Evolutionary conservation across 495 filamentous ascomycete genomes (phyloP).

Genomic region (Ramalina intermedia): DNA sequence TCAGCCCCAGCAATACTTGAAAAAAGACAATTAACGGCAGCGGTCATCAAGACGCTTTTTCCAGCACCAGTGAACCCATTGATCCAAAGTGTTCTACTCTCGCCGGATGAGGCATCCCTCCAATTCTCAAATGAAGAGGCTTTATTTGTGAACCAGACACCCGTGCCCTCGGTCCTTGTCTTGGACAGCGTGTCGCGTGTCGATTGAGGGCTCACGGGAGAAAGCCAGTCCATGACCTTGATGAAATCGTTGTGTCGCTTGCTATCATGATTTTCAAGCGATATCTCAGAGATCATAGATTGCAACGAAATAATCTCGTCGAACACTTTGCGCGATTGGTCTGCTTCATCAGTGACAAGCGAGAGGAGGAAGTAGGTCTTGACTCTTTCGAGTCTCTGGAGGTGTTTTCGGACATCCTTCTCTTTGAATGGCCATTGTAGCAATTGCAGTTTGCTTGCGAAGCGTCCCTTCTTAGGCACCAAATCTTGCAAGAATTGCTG

Average conservation of each 20-base stretch:
- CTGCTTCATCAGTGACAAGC: constrained; percentile 1
- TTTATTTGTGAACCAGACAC: constrained; percentile 1
- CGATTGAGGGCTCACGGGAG: background rate
- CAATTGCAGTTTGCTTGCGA: background rate
- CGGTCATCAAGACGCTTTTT: constrained; percentile 1
- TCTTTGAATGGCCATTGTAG: constrained; percentile 6
- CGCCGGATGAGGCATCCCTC: background rate
- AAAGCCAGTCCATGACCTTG: constrained; percentile 2
- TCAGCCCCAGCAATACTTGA: background rate
- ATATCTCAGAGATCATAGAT: constrained; percentile 1
- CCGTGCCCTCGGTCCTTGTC: background rate
- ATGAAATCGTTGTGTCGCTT: background rate
- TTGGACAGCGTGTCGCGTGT: background rate
- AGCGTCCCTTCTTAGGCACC: background rate
- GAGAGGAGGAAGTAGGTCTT: constrained; percentile 7
- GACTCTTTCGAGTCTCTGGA: constrained; percentile 4
- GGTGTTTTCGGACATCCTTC: background rate
- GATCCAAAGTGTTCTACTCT: background rate
- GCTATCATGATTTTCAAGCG: background rate
- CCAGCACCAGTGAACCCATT: constrained; percentile 2
- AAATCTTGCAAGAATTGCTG: background rate
- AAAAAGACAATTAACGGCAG: background rate
- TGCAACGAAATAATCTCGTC: constrained; percentile 2
- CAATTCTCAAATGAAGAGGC: background rate
- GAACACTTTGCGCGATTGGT: constrained; percentile 1